phyloP scores from a whole-genome alignment of 148 eudicot species.

The Rhododendron vialii region DNA sequence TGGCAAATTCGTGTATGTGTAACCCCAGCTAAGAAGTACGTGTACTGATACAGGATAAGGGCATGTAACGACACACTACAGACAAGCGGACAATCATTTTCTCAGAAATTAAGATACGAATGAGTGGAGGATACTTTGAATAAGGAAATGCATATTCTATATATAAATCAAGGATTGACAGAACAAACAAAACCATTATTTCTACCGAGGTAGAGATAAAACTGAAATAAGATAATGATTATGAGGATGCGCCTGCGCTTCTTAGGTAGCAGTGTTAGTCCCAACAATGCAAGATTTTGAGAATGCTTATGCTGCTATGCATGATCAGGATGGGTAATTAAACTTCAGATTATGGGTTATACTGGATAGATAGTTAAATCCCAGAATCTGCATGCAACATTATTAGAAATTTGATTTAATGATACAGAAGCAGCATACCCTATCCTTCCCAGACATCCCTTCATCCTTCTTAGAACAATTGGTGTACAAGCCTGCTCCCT shows the following conservation, averaged over 20 bases:
- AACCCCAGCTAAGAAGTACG: neutral
- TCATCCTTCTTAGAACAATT: conserved; percentile 29
- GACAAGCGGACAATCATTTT: neutral
- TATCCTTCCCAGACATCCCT: conserved; percentile 33
- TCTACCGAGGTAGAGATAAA: neutral
- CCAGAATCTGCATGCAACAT: neutral
- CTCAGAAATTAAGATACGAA: neutral
- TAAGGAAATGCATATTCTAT: neutral
- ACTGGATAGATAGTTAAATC: neutral
- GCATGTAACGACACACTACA: neutral
- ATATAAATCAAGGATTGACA: neutral
- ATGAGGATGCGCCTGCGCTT: neutral
- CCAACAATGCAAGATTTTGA: neutral
- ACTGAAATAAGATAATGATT: neutral
- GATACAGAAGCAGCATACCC: conserved; percentile 27
- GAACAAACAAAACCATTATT: neutral
- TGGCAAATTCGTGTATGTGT: neutral
- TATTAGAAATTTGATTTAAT: neutral
- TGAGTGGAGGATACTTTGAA: neutral
- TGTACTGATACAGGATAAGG: neutral
- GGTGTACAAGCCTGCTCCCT: neutral
- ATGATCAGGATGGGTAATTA: neutral
- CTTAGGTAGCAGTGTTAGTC: neutral
- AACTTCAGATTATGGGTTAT: neutral
- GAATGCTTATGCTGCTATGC: neutral